phyloP scores from a whole-genome alignment of 2,329 filamentous ascomycete genomes.

The Alternaria alternata region DNA sequence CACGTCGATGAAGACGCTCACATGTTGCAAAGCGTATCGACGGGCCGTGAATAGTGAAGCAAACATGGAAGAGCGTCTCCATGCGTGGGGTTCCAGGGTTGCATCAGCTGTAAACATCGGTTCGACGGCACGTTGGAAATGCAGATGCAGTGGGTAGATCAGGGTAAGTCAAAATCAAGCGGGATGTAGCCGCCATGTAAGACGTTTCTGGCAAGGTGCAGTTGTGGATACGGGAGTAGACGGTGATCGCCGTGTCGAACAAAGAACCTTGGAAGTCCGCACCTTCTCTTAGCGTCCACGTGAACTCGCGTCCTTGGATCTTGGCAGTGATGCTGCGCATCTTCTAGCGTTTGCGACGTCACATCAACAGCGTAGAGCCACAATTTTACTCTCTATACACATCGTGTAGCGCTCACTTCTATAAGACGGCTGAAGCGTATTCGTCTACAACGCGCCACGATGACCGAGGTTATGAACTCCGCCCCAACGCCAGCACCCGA shows the following conservation, averaged over 20 bases:
- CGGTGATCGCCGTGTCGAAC: constrained; percentile 4
- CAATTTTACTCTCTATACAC: not conserved
- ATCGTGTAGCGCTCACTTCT: not conserved
- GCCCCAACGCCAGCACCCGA: constrained; percentile 24
- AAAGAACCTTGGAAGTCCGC: not conserved
- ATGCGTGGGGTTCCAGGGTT: constrained; percentile 10
- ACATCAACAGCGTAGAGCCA: not conserved
- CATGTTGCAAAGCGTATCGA: constrained; percentile 5
- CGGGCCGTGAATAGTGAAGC: constrained; percentile 5
- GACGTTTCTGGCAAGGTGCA: constrained; percentile 14
- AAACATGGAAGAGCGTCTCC: constrained; percentile 6
- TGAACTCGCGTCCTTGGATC: constrained; percentile 4
- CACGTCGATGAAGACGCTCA: not conserved
- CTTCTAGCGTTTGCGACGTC: not conserved
- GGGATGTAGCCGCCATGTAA: constrained; percentile 4
- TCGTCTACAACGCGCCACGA: constrained; percentile 12
- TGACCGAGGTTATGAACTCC: constrained; percentile 44
- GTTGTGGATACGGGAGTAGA: constrained; percentile 2
- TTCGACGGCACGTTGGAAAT: constrained; percentile 20
- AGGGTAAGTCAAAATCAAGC: not conserved
- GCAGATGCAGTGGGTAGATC: constrained; percentile 5
- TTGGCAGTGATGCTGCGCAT: not conserved
- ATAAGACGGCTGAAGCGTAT: not conserved
- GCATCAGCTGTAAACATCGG: constrained; percentile 11
- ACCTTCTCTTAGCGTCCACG: constrained; percentile 11